Evolutionary conservation across 768 basidiomycete species (phyloP).

Genomic region (Boletus rufocinnamomeus): DNA sequence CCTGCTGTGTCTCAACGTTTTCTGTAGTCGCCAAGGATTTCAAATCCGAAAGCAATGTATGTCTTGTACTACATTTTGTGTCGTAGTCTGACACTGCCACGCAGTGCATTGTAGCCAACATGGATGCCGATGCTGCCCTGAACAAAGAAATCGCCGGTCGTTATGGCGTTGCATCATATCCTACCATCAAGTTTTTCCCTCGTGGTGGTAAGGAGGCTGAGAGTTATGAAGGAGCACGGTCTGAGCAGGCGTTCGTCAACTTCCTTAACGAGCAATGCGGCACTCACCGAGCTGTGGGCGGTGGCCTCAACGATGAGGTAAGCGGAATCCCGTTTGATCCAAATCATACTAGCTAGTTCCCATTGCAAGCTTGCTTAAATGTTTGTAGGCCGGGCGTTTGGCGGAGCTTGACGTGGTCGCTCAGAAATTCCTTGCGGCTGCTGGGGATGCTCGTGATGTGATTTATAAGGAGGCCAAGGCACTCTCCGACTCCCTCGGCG

Average conservation of each 20-base stretch:
- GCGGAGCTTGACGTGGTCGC: slow-evolving; percentile 78
- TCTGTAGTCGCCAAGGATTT: slow-evolving; percentile 75
- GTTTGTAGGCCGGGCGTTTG: slow-evolving; percentile 77
- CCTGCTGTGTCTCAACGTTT: slow-evolving; percentile 1
- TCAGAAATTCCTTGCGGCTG: slow-evolving; percentile 67
- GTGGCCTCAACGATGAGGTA: slow-evolving; percentile 73
- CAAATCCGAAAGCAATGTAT: slow-evolving; percentile 71
- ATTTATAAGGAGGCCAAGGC: slow-evolving; percentile 65
- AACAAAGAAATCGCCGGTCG: slow-evolving; percentile 71
- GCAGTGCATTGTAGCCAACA: slow-evolving; percentile 87
- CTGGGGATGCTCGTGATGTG: slow-evolving; percentile 54
- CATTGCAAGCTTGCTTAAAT: slow-evolving; percentile 3
- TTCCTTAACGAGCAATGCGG: slow-evolving; percentile 90
- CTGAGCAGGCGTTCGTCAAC: slow-evolving; percentile 71
- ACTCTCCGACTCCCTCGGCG: slow-evolving; percentile 51
- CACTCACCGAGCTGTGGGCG: slow-evolving; percentile 79
- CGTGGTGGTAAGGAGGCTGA: slow-evolving; percentile 64
- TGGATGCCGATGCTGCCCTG: slow-evolving; percentile 83
- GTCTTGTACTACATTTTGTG: slow-evolving; percentile 17
- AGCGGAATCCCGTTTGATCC: slow-evolving; percentile 15
- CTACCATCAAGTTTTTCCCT: slow-evolving; percentile 95
- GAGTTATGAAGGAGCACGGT: slow-evolving; percentile 69
- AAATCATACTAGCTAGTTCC: background rate
- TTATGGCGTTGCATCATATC: slow-evolving; percentile 81
- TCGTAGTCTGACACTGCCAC: slow-evolving; percentile 10